phyloP scores from a whole-genome alignment of 129 eudicot genomes.

The Dittrichia graveolens region DNA sequence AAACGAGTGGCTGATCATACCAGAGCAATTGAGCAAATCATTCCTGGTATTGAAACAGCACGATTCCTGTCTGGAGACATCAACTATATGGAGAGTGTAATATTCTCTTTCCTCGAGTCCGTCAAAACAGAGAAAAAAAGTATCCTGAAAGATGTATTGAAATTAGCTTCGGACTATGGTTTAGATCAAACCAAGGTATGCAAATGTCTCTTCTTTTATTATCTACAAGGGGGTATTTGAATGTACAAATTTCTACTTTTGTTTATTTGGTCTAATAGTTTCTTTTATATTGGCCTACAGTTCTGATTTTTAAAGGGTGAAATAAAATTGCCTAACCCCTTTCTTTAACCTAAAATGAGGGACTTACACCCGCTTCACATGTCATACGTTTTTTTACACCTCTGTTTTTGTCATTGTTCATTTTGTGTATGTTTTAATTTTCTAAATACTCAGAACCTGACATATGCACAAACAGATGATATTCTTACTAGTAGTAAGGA shows the following conservation, averaged over 20 bases:
- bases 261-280: not conserved
- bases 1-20: slow-evolving; percentile 89
- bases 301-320: not conserved
- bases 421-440: no score
- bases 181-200: slow-evolving; percentile 79
- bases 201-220: slow-evolving; percentile 13
- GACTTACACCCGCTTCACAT: no score
- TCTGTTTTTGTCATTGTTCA: no score
- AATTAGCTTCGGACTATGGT: slow-evolving; percentile 71
- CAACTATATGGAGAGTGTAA: slow-evolving; percentile 67
- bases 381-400: no score
- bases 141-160: slow-evolving; percentile 68
- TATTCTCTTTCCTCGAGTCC: slow-evolving; percentile 66
- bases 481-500: no score
- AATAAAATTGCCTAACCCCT: slow-evolving; percentile 12
- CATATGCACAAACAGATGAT: no score
- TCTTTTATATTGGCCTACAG: not conserved
- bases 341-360: not conserved
- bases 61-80: slow-evolving; percentile 82
- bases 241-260: not conserved
- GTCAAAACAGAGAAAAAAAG: slow-evolving; percentile 71
- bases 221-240: no score
- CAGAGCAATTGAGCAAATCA: slow-evolving; percentile 75
- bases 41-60: slow-evolving; percentile 87
- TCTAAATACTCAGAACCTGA: no score